Conservation (phyloP, 768 basidiomycete species). For the Lactarius psammicola region DNA sequence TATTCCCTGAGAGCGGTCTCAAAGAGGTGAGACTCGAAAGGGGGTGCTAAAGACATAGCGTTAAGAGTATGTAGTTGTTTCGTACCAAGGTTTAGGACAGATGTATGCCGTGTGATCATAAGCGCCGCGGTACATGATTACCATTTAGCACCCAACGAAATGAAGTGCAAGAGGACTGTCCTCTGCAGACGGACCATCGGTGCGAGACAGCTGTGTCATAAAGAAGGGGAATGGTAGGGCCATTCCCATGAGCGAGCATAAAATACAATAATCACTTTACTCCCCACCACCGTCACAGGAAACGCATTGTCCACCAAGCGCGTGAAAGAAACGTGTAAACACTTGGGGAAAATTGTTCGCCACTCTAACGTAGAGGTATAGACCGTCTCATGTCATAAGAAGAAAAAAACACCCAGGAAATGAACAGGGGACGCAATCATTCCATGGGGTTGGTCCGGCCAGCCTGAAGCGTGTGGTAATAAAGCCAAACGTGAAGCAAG, state of each 20-base stretch:
- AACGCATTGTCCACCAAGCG: constrained; percentile 5
- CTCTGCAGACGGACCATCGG: neutral
- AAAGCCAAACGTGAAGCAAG: neutral
- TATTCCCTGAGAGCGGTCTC: neutral
- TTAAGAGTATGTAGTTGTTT: no score
- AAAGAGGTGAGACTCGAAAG: neutral
- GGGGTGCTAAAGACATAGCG: no score
- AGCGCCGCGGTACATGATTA: no score
- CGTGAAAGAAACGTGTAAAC: neutral
- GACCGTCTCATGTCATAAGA: constrained; percentile 9
- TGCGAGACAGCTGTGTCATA: neutral
- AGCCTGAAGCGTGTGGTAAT: constrained; percentile 43
- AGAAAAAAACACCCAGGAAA: neutral
- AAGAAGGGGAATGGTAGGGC: neutral
- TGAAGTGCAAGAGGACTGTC: neutral
- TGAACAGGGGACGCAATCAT: constrained; percentile 26
- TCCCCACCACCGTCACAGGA: neutral
- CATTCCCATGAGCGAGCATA: neutral
- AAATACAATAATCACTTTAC: constrained; percentile 16
- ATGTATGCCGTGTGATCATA: neutral
- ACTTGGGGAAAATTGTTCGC: neutral
- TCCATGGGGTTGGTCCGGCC: constrained; percentile 69
- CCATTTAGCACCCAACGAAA: no score
- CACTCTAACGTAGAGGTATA: constrained; percentile 9
- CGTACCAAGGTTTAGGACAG: no score